These are phyloP conservation scores for Neurospora sp. DNA, from an alignment of 495 filamentous ascomycete genomes.

Conservation along the genomic window DNA sequence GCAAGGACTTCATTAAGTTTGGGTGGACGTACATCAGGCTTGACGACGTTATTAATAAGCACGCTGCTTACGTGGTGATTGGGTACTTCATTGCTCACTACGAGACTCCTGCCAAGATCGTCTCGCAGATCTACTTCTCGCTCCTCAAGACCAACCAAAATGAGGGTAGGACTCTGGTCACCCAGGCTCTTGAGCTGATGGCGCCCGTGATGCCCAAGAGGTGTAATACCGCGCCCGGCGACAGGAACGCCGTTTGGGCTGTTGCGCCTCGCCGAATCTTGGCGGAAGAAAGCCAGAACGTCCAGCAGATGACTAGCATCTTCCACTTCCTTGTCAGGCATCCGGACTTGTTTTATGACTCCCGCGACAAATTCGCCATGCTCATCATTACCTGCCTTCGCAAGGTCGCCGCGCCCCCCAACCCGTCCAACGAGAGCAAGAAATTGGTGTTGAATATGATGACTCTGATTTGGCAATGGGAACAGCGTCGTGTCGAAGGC, in stretches of 20 bases:
- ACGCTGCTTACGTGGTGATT: conserved; percentile 93
- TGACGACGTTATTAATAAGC: conserved; percentile 98
- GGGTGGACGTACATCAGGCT: conserved; percentile 97
- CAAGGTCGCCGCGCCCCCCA: conserved; percentile 78
- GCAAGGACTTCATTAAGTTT: conserved; percentile 98
- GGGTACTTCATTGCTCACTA: conserved; percentile 97
- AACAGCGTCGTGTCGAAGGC: conserved; percentile 63
- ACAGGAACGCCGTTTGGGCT: conserved; percentile 62
- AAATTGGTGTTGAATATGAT: conserved; percentile 87
- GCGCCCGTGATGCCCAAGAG: conserved; percentile 87
- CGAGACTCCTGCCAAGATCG: conserved; percentile 93
- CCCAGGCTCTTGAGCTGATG: conserved; percentile 86
- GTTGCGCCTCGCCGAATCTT: conserved; percentile 84
- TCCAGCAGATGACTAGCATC: conserved; percentile 93
- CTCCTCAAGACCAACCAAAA: conserved; percentile 87
- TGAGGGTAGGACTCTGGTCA: conserved; percentile 85
- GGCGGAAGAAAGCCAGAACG: conserved; percentile 90
- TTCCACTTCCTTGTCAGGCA: conserved; percentile 94
- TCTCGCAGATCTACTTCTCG: conserved; percentile 84
- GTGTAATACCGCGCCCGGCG: conserved; percentile 34
- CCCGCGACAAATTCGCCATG: conserved; percentile 78
- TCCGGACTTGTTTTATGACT: conserved; percentile 89
- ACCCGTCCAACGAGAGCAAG: conserved; percentile 84
- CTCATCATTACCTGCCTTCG: conserved; percentile 80
- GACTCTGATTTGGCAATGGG: conserved; percentile 84